Conservation (phyloP, 2,329 filamentous ascomycete genomes). For the Fusarium sp. region DNA sequence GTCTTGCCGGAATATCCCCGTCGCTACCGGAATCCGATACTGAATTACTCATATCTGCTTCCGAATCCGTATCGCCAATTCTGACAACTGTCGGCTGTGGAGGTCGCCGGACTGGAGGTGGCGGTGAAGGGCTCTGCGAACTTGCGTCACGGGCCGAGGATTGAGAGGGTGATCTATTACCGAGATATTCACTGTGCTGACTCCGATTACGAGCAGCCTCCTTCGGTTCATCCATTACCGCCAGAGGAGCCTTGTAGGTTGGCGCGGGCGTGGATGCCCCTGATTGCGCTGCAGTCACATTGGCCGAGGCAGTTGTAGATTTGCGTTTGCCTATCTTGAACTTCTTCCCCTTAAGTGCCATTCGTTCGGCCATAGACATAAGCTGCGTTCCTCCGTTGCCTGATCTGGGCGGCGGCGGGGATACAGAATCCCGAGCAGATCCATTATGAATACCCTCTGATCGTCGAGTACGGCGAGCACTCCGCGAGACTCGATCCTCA, state of each 20-base stretch:
- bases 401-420: not conserved
- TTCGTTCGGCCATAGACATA: conserved; percentile 66
- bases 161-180: not conserved
- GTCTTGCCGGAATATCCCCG: conserved; percentile 38
- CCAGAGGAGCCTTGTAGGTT: not conserved
- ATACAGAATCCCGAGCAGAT: not conserved
- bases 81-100: conserved; percentile 35
- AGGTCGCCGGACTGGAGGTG: not conserved
- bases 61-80: conserved; percentile 38
- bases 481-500: conserved; percentile 15
- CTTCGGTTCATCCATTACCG: not conserved
- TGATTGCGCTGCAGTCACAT: conserved; percentile 3
- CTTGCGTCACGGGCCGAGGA: conserved; percentile 10
- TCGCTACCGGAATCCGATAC: conserved; percentile 31
- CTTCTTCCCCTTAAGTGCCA: conserved; percentile 61
- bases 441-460: conserved; percentile 21
- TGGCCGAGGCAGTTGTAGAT: conserved; percentile 3
- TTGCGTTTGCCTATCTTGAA: conserved; percentile 59
- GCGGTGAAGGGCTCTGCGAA: conserved; percentile 27
- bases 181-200: not conserved
- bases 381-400: conserved; percentile 44
- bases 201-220: not conserved
- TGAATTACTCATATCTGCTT: conserved; percentile 21
- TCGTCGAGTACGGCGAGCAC: conserved; percentile 37
- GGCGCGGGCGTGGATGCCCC: not conserved